Percentiles rank a stretch among this genome's conserved stretches.
These are phyloP conservation scores for Pittosporum tobira DNA, from an alignment of 129 eudicot species.

Conservation along the genomic window DNA sequence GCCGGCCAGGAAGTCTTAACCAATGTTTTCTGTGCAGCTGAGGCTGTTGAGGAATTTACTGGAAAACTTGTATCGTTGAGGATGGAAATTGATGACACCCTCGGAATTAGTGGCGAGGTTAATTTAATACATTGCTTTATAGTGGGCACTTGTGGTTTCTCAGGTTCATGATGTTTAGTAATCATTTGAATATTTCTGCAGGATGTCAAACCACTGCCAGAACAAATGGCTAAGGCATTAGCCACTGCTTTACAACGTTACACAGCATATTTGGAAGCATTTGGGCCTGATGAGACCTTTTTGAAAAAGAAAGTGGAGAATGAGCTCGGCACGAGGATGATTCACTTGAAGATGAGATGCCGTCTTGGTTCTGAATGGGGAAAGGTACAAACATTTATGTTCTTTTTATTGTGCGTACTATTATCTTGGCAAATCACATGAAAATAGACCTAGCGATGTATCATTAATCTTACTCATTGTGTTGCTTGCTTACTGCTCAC, in stretches of 20 bases:
- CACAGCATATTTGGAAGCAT: conserved; percentile 64
- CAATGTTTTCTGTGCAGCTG: conserved; percentile 81
- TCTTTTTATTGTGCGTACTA: not conserved
- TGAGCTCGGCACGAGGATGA: conserved; percentile 75
- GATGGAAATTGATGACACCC: conserved; percentile 80
- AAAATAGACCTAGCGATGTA: too few species aligned
- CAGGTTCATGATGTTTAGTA: not conserved
- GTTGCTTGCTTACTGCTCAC: too few species aligned
- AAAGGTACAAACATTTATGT: conserved; percentile 47
- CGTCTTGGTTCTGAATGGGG: conserved; percentile 91
- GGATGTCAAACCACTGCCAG: conserved; percentile 71
- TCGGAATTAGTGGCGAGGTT: conserved; percentile 94
- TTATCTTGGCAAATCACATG: too few species aligned
- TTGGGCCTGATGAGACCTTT: conserved; percentile 79
- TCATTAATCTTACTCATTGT: not conserved
- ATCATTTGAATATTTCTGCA: conserved; percentile 24
- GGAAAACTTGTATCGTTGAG: conserved; percentile 64
- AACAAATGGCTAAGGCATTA: conserved; percentile 49
- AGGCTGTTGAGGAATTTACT: conserved; percentile 86
- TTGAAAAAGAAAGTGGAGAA: conserved; percentile 83
- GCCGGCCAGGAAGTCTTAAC: conserved; percentile 60
- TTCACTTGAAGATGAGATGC: conserved; percentile 88
- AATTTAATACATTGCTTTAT: not conserved
- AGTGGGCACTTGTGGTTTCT: not conserved
- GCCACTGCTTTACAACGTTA: conserved; percentile 54